Evolutionary conservation across 2,329 filamentous ascomycete genomes (phyloP).

Genomic region (Lachnellula hyalina): DNA sequence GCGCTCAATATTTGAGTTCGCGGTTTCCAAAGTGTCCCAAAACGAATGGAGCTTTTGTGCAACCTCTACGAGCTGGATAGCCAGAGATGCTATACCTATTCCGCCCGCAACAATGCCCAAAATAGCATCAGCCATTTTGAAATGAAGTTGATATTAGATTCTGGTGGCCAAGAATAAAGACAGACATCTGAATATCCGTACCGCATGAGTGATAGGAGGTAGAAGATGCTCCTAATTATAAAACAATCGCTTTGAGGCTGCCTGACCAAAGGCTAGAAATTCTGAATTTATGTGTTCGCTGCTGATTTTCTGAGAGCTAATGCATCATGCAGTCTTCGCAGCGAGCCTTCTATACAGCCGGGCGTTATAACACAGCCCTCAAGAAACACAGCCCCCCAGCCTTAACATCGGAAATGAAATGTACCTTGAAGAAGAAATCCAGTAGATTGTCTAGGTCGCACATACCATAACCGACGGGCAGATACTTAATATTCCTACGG

Average conservation of each 20-base stretch:
- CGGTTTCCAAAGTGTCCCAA: neutral
- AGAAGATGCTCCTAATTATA: neutral
- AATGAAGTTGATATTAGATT: neutral
- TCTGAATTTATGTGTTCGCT: neutral
- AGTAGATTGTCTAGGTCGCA: too few relatives aligned
- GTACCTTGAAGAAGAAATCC: too few relatives aligned
- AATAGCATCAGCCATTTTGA: conserved; percentile 2
- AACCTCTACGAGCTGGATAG: conserved; percentile 8
- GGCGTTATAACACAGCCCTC: neutral
- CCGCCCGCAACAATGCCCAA: conserved; percentile 7
- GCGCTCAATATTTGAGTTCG: conserved; percentile 1
- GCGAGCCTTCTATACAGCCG: neutral
- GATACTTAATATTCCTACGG: too few relatives aligned
- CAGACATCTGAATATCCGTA: neutral
- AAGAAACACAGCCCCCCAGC: neutral
- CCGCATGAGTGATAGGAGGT: neutral
- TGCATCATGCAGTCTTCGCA: neutral
- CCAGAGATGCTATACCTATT: conserved; percentile 7
- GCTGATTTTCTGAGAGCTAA: neutral
- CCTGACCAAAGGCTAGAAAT: neutral
- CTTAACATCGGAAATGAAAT: neutral
- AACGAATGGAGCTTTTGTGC: conserved; percentile 6
- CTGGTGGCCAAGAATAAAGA: neutral
- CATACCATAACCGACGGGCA: too few relatives aligned
- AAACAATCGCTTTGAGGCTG: neutral